Evolutionary conservation across 2,329 filamentous ascomycete species (phyloP), one percentile per base, ranked within the genome.

Genomic region (Didymosphaeria variabile): DNA sequence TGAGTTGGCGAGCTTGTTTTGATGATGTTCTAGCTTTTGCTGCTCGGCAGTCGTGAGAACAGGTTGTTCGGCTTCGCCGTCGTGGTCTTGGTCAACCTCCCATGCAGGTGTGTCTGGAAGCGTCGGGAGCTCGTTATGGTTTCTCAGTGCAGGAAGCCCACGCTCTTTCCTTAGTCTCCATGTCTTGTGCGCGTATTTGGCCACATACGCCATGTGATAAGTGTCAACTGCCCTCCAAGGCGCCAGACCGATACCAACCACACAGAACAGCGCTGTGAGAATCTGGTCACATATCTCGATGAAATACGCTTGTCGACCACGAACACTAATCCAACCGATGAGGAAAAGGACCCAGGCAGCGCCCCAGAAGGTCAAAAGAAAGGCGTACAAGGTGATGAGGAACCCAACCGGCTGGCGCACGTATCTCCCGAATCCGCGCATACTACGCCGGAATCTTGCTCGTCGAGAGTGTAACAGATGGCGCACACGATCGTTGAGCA

Each of bases 341-440:
- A 96, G 82, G 79, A 94, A 95, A 21, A 96, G 85, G 0, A 96
- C 92, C 92, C 92, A 96, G 0, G 91, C 91, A 19, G 94, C 83
- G 70, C 92, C 92, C 73, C 95, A 96, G 1, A 94, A 84, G 0
- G 92, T 95, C 66, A 96, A 93, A n/a, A 94, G 82, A 8, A 87
- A 90, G n/a, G 92, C 92, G 77, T 97, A 97, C 2, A 96, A 79
- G 0, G 92, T 94, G 54, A 97, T 90, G 61, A 94, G 86, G 71
- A 95, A 92, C 1, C 92, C 93, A 15, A 96, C 84, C 0, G 93
- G 85, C 84, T 69, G 74, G 44, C 86, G 85, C 13, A 93, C 84
- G 69, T 96, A 97, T 78, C 94, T 88, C 3, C 88, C 87, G 71
- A 97, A 97, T 0, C 91, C 92, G 71, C 88, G 90, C 87, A 94